Base-by-base conservation (phyloP, 1,284 basidiomycete species). In the Chalciporus sp. region DNA sequence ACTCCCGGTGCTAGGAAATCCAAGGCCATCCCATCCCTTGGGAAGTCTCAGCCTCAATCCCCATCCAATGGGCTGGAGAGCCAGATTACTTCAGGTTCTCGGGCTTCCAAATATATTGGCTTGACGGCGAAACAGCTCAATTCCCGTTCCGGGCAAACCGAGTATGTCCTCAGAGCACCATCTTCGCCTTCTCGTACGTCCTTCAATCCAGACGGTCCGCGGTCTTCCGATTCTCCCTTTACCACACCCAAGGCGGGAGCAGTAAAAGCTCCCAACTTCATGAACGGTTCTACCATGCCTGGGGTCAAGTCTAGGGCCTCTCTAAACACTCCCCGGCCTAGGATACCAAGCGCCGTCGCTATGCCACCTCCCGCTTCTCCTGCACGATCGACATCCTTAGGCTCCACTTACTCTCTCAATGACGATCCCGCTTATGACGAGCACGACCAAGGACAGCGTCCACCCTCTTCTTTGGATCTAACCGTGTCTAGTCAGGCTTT, bases 101-200 rank as follows among this genome's bases (percentile, higher is more conserved):
- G 93, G 48, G 93, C 93, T 7, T 89, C 89, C 51, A 90, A 89
- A 67, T 94, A 92, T 64, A 75, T 86, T 28, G 84, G 86, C 14
- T 84, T 93, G 80, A 94, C 90, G 0, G 92, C 91, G 3, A 86
- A 89, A 64, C 88, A 94, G 64, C 76, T 94, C 42, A 82, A 76
- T 63, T 77, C 79, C 43, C 76, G 78, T 54, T 68, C 75, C 49
- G 53, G 53, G 14, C 56, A 51, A 45, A 62, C 50, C 47, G 72
- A 64, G 56, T 61, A 52, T 58, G 49, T 53, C 56, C 59, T 67
- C 43, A 64, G 58, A 58, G 47, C 59, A 17, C 54, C 59, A 11
- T 61, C 64, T 39, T 69, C 67, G 27, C 63, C 64, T 10, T 61
- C 74, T 33, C 73, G 75, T 14, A 26, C 52, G 46, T 46, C 67